phyloP scores from a whole-genome alignment of 2,329 filamentous ascomycete genomes.

The Neopestalotiopsis sp. region DNA sequence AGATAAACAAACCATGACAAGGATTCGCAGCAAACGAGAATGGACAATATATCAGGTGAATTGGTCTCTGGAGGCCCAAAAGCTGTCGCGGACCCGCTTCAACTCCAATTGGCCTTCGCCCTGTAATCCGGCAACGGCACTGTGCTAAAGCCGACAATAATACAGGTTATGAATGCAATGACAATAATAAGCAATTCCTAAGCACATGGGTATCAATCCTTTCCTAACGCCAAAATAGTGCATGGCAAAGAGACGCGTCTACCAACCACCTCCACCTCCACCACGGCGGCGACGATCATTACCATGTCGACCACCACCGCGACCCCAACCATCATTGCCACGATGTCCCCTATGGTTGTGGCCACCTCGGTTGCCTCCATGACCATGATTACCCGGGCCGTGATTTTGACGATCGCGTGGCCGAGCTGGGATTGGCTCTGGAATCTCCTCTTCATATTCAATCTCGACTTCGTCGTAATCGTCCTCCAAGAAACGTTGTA shows the following conservation, averaged over 20 bases:
- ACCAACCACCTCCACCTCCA: conserved; percentile 1
- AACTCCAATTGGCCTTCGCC: too few species aligned
- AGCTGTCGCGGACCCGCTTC: too few species aligned
- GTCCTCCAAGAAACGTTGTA: conserved; percentile 72
- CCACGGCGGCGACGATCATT: conserved; percentile 19
- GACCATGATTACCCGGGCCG: conserved; percentile 26
- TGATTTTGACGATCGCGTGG: conserved; percentile 34
- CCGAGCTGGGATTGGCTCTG: conserved; percentile 34
- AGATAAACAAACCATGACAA: too few species aligned
- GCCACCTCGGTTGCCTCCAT: conserved; percentile 16
- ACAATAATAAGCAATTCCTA: background rate
- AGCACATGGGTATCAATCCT: conserved; percentile 12
- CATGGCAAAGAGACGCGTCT: background rate
- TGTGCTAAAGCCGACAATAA: background rate
- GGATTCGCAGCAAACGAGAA: too few species aligned
- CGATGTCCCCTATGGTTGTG: conserved; percentile 15
- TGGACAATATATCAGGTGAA: too few species aligned
- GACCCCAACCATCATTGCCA: conserved; percentile 20
- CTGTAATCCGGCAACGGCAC: too few species aligned
- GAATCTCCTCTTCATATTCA: conserved; percentile 73
- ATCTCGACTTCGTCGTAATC: conserved; percentile 80
- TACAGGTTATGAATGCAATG: background rate
- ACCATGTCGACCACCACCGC: conserved; percentile 18
- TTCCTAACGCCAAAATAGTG: conserved; percentile 12
- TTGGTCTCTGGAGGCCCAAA: too few species aligned